These are phyloP conservation scores for Diaporthe ampelina DNA, from an alignment of 2,329 filamentous ascomycete species.

Conservation along the genomic window DNA sequence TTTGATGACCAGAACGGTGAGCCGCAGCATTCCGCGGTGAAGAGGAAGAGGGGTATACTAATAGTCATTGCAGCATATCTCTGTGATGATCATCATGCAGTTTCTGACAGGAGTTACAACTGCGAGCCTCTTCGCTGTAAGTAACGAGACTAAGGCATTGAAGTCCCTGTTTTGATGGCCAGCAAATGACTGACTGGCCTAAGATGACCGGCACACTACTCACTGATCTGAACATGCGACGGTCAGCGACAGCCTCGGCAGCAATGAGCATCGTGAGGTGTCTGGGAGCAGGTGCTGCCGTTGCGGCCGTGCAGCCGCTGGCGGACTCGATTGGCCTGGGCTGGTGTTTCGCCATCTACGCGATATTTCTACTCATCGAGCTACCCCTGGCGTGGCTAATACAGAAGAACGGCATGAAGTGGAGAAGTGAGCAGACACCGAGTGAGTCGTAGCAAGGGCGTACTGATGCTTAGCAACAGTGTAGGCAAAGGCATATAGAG, in stretches of 20 bases:
- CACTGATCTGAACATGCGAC: neutral
- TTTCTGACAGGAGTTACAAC: constrained; percentile 12
- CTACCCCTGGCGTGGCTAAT: constrained; percentile 1
- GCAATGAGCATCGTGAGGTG: constrained; percentile 8
- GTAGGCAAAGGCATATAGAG: neutral
- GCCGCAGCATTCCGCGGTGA: neutral
- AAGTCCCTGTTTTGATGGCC: no score
- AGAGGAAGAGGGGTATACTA: no score
- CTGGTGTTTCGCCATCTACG: constrained; percentile 17
- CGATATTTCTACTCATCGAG: neutral
- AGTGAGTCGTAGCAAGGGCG: neutral
- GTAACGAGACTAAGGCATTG: neutral
- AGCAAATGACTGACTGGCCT: neutral
- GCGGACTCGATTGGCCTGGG: constrained; percentile 4
- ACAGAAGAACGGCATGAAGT: constrained; percentile 3
- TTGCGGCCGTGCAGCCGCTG: neutral
- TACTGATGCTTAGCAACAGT: no score
- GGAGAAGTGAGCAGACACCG: neutral
- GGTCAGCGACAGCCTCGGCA: neutral
- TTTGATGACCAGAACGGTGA: constrained; percentile 1
- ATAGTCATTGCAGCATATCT: neutral
- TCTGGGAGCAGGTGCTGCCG: neutral
- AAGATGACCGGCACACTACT: constrained; percentile 15
- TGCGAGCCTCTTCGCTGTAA: constrained; percentile 7
- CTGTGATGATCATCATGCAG: constrained; percentile 17